These are phyloP conservation scores for Aspergillus mulundensis DNA, from an alignment of 495 filamentous ascomycete species.

Conservation along the genomic window DNA sequence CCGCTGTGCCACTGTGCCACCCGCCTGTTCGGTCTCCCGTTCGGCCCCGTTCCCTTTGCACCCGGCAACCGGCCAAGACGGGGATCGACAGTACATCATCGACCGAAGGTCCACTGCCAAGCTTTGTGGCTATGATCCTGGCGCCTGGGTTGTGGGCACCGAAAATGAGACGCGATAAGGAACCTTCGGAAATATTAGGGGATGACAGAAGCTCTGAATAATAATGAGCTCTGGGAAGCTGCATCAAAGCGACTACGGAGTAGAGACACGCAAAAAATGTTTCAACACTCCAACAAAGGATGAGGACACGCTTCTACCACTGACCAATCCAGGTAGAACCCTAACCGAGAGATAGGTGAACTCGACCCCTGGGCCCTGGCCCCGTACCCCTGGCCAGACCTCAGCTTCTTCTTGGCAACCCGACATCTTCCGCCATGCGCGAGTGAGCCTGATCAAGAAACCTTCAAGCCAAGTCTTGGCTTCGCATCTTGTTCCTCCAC, in stretches of 20 bases:
- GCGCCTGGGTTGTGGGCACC: not conserved
- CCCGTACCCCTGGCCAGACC: not conserved
- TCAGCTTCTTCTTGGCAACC: not conserved
- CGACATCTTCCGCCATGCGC: not conserved
- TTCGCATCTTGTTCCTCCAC: not conserved
- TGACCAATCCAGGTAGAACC: not conserved
- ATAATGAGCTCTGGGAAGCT: not conserved
- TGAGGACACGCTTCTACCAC: not conserved
- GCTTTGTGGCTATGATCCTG: slow-evolving; percentile 16
- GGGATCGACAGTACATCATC: slow-evolving; percentile 34
- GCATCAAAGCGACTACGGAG: not conserved
- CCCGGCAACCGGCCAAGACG: slow-evolving; percentile 25
- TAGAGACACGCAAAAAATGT: not conserved
- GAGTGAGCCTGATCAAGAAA: not conserved
- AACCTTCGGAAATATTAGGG: not conserved
- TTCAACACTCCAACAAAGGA: not conserved
- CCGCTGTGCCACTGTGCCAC: not conserved
- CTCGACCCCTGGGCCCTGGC: no score
- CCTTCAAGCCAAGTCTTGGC: slow-evolving; percentile 1
- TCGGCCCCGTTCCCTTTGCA: not conserved
- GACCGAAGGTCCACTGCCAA: slow-evolving; percentile 35
- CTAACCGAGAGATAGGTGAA: no score
- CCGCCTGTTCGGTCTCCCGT: not conserved
- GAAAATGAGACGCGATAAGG: not conserved
- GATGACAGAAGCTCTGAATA: not conserved